Evolutionary conservation across 768 basidiomycete species (phyloP), one percentile per base, ranked within the genome.

Genomic region (Pholiota molesta): DNA sequence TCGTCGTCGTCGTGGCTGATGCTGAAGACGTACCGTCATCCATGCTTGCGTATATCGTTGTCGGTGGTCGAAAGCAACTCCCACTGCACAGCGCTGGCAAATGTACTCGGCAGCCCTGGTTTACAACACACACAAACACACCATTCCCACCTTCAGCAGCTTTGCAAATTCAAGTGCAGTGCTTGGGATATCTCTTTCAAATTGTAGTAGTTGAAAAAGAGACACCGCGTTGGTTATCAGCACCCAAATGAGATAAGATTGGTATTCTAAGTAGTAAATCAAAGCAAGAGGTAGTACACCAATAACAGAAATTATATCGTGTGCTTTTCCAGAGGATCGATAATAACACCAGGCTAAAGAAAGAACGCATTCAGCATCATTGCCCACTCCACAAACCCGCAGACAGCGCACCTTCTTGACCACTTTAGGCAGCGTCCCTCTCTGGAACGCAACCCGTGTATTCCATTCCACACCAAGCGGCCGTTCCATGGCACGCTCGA

Each of bases 391-490:
- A 55, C 55, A 40, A 56, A 51, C 39, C 52, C 55, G 35, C n/a
- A 59, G 40, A 26, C 19, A n/a, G 68, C 72, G 54, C 61, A 89
- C 92, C 88, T 96, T 98, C 77, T 91, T 95, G 61, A 91, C 87
- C 10, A 97, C 88, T 64, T 84, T 85, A 1, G 95, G 95, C 65
- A 96, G 70, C 26, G 95, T 97, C 61, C 84, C 91, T 62, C 87
- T 80, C 76, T 94, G 92, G 83, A 94, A 92, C 3, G 81, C 89
- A 8, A 91, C 83, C 53, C 94, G 81, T 1, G 95, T 95, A 68
- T 97, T 97, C 95, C 95, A 99, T 73, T 99, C 97, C 53, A 80
- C 80, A 7, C 97, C 97, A 29, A 98, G 68, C 6, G 96, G 95
- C 31, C 78, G 82, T 44, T 89, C 85, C 81, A 97, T 87, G 63